Percentiles rank a stretch among this genome's conserved stretches.
Evolutionary conservation across 2,329 filamentous ascomycete genomes (phyloP).

Genomic region (Fusarium nodosum): DNA sequence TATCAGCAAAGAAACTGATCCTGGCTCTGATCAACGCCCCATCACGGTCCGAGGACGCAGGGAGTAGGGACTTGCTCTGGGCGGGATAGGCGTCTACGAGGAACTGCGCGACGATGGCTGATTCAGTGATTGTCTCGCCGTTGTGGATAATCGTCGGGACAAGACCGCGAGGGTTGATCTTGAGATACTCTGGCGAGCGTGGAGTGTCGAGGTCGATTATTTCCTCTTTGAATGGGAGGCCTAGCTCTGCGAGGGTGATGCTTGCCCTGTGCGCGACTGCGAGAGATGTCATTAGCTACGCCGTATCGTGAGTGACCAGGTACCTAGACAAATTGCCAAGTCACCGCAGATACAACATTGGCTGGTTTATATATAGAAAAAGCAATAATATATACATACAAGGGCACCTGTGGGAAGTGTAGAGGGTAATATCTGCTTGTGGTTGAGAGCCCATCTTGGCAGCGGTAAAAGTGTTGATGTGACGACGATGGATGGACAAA

Average conservation of each 20-base stretch:
- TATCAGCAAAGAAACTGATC: slow-evolving; percentile 79
- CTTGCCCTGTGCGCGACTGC: slow-evolving; percentile 78
- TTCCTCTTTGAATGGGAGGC: slow-evolving; percentile 76
- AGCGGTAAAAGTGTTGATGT: slow-evolving; percentile 9
- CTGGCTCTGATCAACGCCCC: slow-evolving; percentile 74
- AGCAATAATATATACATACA: slow-evolving; percentile 56
- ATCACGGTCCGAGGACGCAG: slow-evolving; percentile 64
- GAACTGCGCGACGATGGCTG: slow-evolving; percentile 79
- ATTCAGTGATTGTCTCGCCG: slow-evolving; percentile 78
- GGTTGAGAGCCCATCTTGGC: slow-evolving; percentile 39
- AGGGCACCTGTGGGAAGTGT: slow-evolving; percentile 78
- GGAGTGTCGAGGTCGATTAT: slow-evolving; percentile 79
- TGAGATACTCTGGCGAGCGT: slow-evolving; percentile 79
- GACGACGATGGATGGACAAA: background rate
- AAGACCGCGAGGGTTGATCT: slow-evolving; percentile 83
- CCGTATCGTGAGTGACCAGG: background rate
- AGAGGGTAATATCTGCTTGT: slow-evolving; percentile 67
- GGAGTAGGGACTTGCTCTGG: slow-evolving; percentile 69
- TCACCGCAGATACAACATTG: background rate
- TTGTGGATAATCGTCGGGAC: slow-evolving; percentile 79
- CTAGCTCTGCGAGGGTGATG: slow-evolving; percentile 76
- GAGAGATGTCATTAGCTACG: background rate
- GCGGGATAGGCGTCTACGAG: slow-evolving; percentile 74
- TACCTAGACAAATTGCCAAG: background rate
- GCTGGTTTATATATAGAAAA: background rate